Evolutionary conservation across 495 filamentous ascomycete genomes (phyloP).

Genomic region (Penicillium taxi): DNA sequence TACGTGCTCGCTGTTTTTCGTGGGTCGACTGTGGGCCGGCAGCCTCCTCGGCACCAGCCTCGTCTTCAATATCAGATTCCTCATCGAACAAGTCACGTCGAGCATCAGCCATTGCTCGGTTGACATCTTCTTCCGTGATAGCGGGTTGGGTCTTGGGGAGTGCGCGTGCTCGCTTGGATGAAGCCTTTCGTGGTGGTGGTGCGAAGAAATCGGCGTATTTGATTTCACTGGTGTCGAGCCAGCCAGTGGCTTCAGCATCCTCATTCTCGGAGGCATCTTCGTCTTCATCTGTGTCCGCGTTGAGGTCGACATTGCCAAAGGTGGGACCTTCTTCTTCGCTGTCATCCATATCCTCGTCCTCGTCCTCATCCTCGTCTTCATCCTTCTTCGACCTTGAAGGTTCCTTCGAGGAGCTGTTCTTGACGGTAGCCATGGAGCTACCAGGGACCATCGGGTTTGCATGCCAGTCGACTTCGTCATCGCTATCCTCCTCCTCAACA

Average conservation of each 20-base stretch:
- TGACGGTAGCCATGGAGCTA: conserved; percentile 11
- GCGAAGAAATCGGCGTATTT: conserved; percentile 88
- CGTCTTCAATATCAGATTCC: conserved; percentile 45
- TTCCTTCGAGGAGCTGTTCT: conserved; percentile 10
- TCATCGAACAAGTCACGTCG: conserved; percentile 91
- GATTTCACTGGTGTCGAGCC: conserved; percentile 74
- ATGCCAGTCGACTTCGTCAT: conserved; percentile 87
- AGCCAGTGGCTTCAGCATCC: conserved; percentile 35
- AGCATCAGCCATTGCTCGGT: conserved; percentile 84
- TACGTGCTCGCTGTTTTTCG: conserved; percentile 74
- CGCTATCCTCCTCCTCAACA: conserved; percentile 53
- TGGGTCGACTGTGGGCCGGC: conserved; percentile 64
- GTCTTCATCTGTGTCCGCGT: conserved; percentile 52
- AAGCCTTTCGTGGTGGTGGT: conserved; percentile 64
- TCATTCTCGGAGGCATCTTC: conserved; percentile 39
- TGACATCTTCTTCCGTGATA: conserved; percentile 49
- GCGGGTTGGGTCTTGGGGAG: conserved; percentile 45
- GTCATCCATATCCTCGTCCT: conserved; percentile 38
- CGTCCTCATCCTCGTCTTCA: conserved; percentile 9
- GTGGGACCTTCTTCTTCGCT: conserved; percentile 67
- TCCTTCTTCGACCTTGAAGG: no score
- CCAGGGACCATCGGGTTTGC: conserved; percentile 50
- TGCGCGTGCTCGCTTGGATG: conserved; percentile 40
- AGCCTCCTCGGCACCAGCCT: conserved; percentile 38
- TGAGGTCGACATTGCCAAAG: conserved; percentile 60